Percentiles rank a stretch among this genome's conserved stretches.
phyloP scores from a whole-genome alignment of 768 basidiomycete genomes.

The Amyloporia xantha region DNA sequence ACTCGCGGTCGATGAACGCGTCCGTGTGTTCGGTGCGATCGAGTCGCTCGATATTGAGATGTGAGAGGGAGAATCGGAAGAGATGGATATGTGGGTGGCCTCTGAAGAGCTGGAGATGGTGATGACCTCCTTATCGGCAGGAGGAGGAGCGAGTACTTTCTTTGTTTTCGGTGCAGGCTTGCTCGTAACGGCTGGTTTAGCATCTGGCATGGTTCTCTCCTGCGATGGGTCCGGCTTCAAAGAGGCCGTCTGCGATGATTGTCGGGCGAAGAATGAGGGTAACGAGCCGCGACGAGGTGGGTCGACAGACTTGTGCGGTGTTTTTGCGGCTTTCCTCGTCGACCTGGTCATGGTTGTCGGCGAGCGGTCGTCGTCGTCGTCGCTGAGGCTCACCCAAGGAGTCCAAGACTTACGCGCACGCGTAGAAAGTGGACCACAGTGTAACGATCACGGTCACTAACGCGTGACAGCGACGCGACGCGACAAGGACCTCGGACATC shows the following conservation, averaged over 20 bases:
- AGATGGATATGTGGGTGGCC: slow-evolving; percentile 13
- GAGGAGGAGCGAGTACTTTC: slow-evolving; percentile 7
- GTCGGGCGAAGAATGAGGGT: slow-evolving; percentile 17
- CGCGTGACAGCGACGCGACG: slow-evolving; percentile 3
- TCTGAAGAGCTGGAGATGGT: slow-evolving; percentile 17
- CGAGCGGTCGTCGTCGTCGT: background rate
- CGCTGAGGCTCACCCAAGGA: too few species aligned
- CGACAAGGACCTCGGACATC: slow-evolving; percentile 1
- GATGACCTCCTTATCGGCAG: slow-evolving; percentile 17
- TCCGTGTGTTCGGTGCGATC: background rate
- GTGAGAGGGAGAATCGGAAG: slow-evolving; percentile 7
- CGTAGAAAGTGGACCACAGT: background rate
- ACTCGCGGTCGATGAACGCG: background rate
- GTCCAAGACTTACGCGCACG: too few species aligned
- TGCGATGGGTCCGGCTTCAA: background rate
- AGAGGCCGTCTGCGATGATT: slow-evolving; percentile 5
- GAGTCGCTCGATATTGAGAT: background rate
- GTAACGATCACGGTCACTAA: background rate
- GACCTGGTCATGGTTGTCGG: background rate
- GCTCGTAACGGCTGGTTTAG: background rate
- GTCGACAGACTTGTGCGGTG: background rate
- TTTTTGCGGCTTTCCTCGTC: background rate
- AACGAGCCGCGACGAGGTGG: slow-evolving; percentile 29
- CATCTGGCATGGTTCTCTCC: background rate
- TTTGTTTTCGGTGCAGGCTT: slow-evolving; percentile 2